Evolutionary conservation across 2,329 filamentous ascomycete genomes (phyloP).

Genomic region (Rosellinia necatrix): DNA sequence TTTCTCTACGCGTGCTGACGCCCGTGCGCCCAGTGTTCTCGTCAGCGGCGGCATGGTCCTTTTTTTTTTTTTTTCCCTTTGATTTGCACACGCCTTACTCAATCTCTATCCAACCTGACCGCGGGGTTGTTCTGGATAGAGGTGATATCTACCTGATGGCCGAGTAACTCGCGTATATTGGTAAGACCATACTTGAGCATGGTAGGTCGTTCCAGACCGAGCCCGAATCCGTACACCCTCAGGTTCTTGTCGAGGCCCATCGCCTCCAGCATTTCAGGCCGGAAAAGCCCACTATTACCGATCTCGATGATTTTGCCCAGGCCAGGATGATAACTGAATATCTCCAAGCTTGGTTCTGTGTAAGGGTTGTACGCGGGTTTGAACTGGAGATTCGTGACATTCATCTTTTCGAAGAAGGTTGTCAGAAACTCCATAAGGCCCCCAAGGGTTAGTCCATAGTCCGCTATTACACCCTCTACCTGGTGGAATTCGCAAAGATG

Average conservation of each 20-base stretch:
- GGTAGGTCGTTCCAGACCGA: slow-evolving; percentile 90
- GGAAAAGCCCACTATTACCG: slow-evolving; percentile 75
- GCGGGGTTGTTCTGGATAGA: slow-evolving; percentile 18
- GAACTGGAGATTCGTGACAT: slow-evolving; percentile 77
- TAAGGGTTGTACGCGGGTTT: slow-evolving; percentile 93
- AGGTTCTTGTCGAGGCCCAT: slow-evolving; percentile 94
- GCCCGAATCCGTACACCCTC: slow-evolving; percentile 91
- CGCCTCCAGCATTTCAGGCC: slow-evolving; percentile 93
- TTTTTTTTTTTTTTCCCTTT: too few relatives aligned
- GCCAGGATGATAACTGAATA: slow-evolving; percentile 60
- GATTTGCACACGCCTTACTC: too few relatives aligned
- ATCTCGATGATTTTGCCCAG: not conserved
- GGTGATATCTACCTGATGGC: slow-evolving; percentile 30
- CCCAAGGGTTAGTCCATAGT: slow-evolving; percentile 90
- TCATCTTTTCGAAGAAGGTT: slow-evolving; percentile 96
- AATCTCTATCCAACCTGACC: slow-evolving; percentile 18
- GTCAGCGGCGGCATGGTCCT: too few relatives aligned
- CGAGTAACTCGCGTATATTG: slow-evolving; percentile 21
- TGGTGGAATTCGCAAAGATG: slow-evolving; percentile 99
- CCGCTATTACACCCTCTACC: slow-evolving; percentile 90
- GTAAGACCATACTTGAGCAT: slow-evolving; percentile 69
- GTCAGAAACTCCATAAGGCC: slow-evolving; percentile 90
- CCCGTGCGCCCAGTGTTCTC: too few relatives aligned
- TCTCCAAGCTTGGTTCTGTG: slow-evolving; percentile 97
- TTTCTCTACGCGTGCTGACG: too few relatives aligned